Conservation (phyloP, 306 rosid species). For the Aeschynomene evenia region DNA sequence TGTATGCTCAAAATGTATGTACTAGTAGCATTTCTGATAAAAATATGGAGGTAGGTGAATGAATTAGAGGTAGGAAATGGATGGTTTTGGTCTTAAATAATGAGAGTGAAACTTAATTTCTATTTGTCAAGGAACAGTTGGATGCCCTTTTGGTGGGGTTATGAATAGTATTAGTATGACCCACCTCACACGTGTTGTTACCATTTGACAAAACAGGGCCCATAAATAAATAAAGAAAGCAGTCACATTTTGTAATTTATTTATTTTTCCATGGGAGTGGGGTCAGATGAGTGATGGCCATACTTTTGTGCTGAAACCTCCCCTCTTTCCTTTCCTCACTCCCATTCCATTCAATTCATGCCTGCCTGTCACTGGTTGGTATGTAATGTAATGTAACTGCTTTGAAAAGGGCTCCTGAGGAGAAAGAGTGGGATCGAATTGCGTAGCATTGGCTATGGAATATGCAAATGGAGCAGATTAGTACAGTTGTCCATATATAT, state of each 20-base stretch:
- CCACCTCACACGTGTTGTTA: conserved; percentile 51
- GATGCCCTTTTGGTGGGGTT: neutral
- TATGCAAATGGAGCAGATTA: conserved; percentile 11
- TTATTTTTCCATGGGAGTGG: conserved; percentile 15
- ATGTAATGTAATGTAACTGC: too few species aligned
- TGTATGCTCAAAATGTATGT: too few species aligned
- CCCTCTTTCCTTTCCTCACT: too few species aligned
- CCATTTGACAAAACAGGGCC: conserved; percentile 34
- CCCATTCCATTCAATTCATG: neutral
- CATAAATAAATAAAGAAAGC: conserved; percentile 18
- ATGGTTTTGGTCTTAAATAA: too few species aligned
- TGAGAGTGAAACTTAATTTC: too few species aligned
- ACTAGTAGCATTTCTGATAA: too few species aligned
- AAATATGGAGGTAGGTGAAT: too few species aligned
- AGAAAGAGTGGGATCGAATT: too few species aligned
- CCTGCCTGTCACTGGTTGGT: neutral
- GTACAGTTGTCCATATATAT: conserved; percentile 30
- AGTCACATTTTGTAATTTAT: neutral
- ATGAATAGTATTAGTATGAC: neutral
- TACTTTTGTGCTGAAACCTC: neutral
- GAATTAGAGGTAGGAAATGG: too few species aligned
- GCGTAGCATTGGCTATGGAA: conserved; percentile 2
- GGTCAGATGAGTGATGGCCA: conserved; percentile 7
- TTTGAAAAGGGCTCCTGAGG: conserved; percentile 5
- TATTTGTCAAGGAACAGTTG: neutral